Evolutionary conservation across 2,329 filamentous ascomycete species (phyloP).

Genomic region (Paramyrothecium roridum): DNA sequence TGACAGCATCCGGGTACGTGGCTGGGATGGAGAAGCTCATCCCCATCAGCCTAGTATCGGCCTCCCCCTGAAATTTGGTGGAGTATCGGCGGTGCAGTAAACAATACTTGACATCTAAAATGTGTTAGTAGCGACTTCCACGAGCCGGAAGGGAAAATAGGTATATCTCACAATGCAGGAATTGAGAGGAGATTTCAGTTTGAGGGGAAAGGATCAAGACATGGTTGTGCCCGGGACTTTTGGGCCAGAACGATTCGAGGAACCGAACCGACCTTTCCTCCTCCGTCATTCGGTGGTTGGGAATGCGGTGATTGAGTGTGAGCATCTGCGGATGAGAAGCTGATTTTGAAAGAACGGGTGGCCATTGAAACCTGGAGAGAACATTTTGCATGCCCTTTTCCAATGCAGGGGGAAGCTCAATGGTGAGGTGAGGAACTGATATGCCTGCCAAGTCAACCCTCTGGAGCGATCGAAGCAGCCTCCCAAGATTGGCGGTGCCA

Average conservation of each 20-base stretch:
- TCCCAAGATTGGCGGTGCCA: slow-evolving; percentile 70
- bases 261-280: slow-evolving; percentile 73
- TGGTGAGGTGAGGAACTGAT: slow-evolving; percentile 69
- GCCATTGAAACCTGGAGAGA: slow-evolving; percentile 66
- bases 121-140: slow-evolving; percentile 9
- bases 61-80: slow-evolving; percentile 33
- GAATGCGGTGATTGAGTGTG: slow-evolving; percentile 72
- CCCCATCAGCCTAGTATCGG: slow-evolving; percentile 63
- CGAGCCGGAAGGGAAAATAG: too few species aligned
- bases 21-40: slow-evolving; percentile 76
- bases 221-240: slow-evolving; percentile 60
- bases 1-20: slow-evolving; percentile 58
- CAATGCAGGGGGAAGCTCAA: slow-evolving; percentile 74
- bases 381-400: slow-evolving; percentile 64
- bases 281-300: slow-evolving; percentile 54
- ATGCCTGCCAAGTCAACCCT: slow-evolving; percentile 73
- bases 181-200: slow-evolving; percentile 74
- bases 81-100: slow-evolving; percentile 79
- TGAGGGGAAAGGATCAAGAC: slow-evolving; percentile 83
- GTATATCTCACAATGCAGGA: slow-evolving; percentile 66
- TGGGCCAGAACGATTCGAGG: slow-evolving; percentile 85
- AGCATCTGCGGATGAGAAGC: slow-evolving; percentile 50
- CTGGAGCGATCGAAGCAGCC: slow-evolving; percentile 73
- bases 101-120: slow-evolving; percentile 67
- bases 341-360: slow-evolving; percentile 39